Percentiles rank a stretch among this genome's conserved stretches.
These are phyloP conservation scores for Fraxinus angustifolia DNA, from an alignment of 305 asterid genomes.

Conservation along the genomic window DNA sequence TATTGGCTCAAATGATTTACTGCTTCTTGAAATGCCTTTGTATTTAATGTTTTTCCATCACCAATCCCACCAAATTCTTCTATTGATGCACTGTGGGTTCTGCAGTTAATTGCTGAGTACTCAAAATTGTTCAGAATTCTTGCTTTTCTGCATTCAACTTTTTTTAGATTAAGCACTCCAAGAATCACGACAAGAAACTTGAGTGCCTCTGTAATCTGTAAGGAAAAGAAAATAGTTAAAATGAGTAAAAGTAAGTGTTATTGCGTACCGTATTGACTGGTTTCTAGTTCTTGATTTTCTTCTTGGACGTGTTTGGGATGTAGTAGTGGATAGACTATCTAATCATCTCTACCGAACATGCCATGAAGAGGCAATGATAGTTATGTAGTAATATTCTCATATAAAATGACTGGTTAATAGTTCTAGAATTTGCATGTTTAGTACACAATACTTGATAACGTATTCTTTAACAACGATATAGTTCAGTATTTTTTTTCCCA, in stretches of 20 bases:
- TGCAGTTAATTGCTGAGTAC: conserved; percentile 54
- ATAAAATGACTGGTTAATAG: neutral
- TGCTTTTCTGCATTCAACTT: conserved; percentile 37
- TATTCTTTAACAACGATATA: neutral
- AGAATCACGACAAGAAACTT: conserved; percentile 14
- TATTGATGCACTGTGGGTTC: conserved; percentile 56
- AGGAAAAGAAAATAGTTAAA: neutral
- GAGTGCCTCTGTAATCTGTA: conserved; percentile 22
- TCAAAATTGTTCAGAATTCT: conserved; percentile 24
- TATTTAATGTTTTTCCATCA: conserved; percentile 52
- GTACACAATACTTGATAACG: neutral
- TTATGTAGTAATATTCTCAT: neutral
- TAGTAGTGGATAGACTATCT: neutral
- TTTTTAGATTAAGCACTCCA: conserved; percentile 16
- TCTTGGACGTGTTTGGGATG: neutral
- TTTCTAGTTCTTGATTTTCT: neutral
- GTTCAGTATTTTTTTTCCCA: neutral
- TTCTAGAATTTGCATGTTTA: neutral
- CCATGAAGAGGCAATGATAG: neutral
- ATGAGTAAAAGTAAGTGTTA: neutral
- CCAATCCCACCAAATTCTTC: conserved; percentile 57
- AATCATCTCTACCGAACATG: neutral
- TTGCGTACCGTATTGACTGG: neutral
- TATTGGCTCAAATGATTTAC: conserved; percentile 41
- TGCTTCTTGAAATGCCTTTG: conserved; percentile 44